Percentiles rank a stretch among this genome's conserved stretches.
These are phyloP conservation scores for Picea sitchensis DNA, from an alignment of 75 land plant species.

Conservation along the genomic window DNA sequence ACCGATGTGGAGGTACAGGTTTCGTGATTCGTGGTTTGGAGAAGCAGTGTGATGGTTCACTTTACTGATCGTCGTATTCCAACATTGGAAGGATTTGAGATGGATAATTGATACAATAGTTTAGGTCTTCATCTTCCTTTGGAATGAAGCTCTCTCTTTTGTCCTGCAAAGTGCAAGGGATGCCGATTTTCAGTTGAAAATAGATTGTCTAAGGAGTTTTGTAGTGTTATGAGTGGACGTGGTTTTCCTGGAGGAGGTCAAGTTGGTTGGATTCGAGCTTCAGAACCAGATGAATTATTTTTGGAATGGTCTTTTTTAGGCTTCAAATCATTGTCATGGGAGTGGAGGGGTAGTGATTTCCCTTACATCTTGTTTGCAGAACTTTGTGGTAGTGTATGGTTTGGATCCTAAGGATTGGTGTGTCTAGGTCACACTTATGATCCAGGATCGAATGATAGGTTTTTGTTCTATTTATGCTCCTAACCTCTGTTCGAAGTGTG, in stretches of 20 bases:
- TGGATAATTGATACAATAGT: too few relatives aligned
- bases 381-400: not conserved
- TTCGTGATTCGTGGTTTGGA: too few relatives aligned
- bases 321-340: not conserved
- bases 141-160: too few relatives aligned
- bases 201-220: not conserved
- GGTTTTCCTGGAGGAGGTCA: not conserved
- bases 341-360: not conserved
- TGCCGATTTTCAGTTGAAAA: too few relatives aligned
- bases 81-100: too few relatives aligned
- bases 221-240: not conserved
- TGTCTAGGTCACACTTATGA: not conserved
- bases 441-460: not conserved
- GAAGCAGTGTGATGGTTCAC: too few relatives aligned
- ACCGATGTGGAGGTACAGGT: too few relatives aligned
- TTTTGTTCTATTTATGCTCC: not conserved
- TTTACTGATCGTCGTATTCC: too few relatives aligned
- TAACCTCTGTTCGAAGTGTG: not conserved
- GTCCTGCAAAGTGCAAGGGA: too few relatives aligned
- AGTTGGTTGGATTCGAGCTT: not conserved
- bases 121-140: too few relatives aligned
- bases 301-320: not conserved
- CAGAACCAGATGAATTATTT: not conserved
- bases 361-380: not conserved
- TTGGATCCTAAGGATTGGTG: not conserved